Conservation (phyloP, 2,329 filamentous ascomycete genomes). For the Xylaria sp. region DNA sequence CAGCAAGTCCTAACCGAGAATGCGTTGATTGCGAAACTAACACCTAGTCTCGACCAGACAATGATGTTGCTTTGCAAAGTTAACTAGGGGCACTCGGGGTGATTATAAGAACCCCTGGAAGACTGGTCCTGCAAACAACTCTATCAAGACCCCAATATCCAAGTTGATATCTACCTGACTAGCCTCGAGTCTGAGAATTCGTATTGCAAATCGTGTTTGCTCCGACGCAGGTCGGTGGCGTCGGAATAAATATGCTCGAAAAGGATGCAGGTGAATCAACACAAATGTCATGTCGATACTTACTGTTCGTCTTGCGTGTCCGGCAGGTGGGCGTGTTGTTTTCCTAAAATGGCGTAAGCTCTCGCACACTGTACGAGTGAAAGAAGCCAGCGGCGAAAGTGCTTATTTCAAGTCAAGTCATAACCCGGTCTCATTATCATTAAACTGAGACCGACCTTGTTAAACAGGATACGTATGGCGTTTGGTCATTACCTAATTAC, state of each 20-base stretch:
- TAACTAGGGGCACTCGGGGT: background rate
- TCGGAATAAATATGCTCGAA: background rate
- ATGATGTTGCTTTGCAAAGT: background rate
- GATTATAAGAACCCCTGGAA: background rate
- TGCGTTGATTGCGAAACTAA: too few relatives aligned
- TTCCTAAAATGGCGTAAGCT: background rate
- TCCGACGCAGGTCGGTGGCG: background rate
- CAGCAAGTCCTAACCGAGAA: background rate
- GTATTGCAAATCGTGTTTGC: background rate
- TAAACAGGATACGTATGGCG: background rate
- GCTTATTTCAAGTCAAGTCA: background rate
- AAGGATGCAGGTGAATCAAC: background rate
- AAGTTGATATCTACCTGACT: background rate
- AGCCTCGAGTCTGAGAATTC: background rate
- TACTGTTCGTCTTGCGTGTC: background rate
- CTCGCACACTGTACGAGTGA: background rate
- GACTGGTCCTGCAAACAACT: background rate
- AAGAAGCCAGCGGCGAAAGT: background rate
- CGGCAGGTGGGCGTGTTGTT: background rate
- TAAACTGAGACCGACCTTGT: background rate
- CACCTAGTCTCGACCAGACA: too few relatives aligned
- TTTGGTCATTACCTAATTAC: background rate
- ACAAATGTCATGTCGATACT: background rate
- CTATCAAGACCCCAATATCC: too few relatives aligned
- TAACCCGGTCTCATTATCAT: background rate